Base-by-base conservation (phyloP, 257 asterid genomes). In the Eustoma russellianum region DNA sequence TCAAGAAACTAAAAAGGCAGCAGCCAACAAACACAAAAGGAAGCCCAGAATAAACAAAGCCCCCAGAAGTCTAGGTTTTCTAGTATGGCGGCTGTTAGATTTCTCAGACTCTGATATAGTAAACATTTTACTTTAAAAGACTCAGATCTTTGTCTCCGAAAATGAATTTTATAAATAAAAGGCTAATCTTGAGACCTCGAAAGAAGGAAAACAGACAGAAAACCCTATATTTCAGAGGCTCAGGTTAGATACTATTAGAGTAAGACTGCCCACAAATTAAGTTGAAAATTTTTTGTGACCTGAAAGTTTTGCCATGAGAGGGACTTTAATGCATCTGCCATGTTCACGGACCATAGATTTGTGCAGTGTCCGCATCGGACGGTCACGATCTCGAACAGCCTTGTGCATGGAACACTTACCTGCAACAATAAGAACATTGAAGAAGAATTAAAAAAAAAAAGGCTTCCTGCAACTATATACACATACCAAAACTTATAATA, bases 331-430 rank as follows among this genome's bases (percentile, higher is more conserved):
- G 94, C 85, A 66, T 94, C 79, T 30, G 92, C 96, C 96, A 87
- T 87, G 50, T 87, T 87, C 34, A 87, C 96, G 65, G 80, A 77
- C 94, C 92, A 87, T 53, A 87, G 69, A 70, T 83, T 83, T 46
- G 85, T 48, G 66, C 96, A 87, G 83, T 87, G 96, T 35, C 96
- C 96, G 51, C 96, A 87, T 67, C 96, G 81, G 66, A 87, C 93
- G 44, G 96, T 87, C 94, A 87, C 96, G 1, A 77, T 72, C 50
- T 87, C 96, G 43, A 68, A 66, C 71, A 83, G 66, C 75, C 76
- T 83, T 48, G 75, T 83, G 88, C 94, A 83, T 77, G 96, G 96
- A 56, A 87, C 96, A 69, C 94, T 83, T 66, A 87, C 96, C 96
- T 87, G 76, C 66, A 77, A 45, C 28, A 7, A 5, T 0, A 61